Base-by-base conservation (phyloP, 2,329 filamentous ascomycete genomes). In the Pyrenophora tritici-repentis region DNA sequence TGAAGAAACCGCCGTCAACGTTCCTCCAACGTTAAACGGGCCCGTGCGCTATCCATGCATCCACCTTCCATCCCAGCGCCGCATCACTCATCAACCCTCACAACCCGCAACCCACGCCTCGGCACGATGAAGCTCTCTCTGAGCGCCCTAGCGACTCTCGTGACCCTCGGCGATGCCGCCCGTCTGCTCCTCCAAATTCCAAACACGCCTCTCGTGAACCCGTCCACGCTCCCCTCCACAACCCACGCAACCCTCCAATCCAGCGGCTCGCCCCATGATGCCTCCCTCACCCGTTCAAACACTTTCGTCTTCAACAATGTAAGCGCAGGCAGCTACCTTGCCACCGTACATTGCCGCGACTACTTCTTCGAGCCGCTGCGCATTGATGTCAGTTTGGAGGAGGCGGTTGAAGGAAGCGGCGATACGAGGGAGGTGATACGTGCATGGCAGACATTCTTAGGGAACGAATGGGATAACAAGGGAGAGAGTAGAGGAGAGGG, bases 401-500 rank as follows among this genome's bases (percentile, higher is more conserved):
- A 66, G 43, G 58, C 57, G 3, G 66, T 62, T 2, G 62, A 66
- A 44, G 67, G 62, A 9, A 71, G 55, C 36, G 67, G 65, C 40
- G 65, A 68, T 18, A 62, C 63, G 59, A 68, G 56, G 53, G 70
- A 50, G 73, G 78, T 80, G 39, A 79, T 91, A 3, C 76, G 81
- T 35, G 86, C 86, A 22, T 94, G 89, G 87, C 89, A 93, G 78
- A 96, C 91, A 20, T 96, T 87, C 71, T 81, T 91, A 40, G 91
- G 91, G 0, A 93, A 96, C 65, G 89, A 94, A 62, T 97, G 93
- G 91, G 85, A 81, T 14, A 95, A 96, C 71, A 88, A 86, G 67
- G 93, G 92, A 13, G 87, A 89, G 76, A 79, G 72, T 38, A 77
- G 80, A 42, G 76, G 73, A 17, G 73, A 76, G 26, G 67, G 66